Conservation (phyloP, 805 yeast genomes). For the Pichia kluyveri region DNA sequence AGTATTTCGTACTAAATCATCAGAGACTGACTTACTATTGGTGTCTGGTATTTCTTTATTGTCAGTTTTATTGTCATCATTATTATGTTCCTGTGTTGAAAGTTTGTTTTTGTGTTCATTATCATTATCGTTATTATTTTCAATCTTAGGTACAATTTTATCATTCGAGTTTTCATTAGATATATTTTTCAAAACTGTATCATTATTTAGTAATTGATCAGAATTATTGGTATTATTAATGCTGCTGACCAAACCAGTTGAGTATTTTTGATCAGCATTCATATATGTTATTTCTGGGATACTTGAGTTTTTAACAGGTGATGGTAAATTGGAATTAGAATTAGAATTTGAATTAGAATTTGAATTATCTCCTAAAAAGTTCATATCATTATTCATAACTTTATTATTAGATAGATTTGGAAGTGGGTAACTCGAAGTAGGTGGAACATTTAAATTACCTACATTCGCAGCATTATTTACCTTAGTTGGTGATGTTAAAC, state of each 20-base stretch:
- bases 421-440: not conserved
- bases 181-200: not conserved
- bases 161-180: not conserved
- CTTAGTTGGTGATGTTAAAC: not conserved
- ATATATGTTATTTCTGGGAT: constrained; percentile 11
- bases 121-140: not conserved
- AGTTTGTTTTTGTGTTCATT: not conserved
- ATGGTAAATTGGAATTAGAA: constrained; percentile 4
- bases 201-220: constrained; percentile 4
- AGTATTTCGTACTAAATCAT: constrained; percentile 1
- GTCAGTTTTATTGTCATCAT: not conserved
- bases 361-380: not conserved
- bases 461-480: no score
- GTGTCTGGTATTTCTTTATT: no score
- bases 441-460: not conserved
- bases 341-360: not conserved
- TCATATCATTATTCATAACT: no score
- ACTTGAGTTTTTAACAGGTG: constrained; percentile 12
- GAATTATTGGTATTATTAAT: constrained; percentile 15
- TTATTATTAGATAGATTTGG: not conserved
- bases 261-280: constrained; percentile 4
- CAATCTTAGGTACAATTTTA: not conserved
- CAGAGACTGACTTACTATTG: not conserved
- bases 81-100: no score
- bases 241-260: constrained; percentile 9